Conservation (phyloP, 306 rosid genomes). For the Vigna trinervia region DNA sequence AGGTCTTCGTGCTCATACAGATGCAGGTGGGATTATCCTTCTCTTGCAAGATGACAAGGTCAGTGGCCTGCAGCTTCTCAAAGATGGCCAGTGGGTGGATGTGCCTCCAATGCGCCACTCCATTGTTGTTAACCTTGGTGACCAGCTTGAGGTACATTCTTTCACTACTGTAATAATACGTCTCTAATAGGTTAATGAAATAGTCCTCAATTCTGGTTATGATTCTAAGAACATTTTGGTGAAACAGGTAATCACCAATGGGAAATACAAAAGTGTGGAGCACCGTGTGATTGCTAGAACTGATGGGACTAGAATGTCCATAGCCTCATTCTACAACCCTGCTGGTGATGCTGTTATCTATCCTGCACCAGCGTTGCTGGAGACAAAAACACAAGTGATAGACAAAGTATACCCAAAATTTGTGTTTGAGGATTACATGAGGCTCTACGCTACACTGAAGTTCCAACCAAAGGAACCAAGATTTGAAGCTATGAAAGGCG, state of each 20-base stretch:
- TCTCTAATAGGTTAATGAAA: background rate
- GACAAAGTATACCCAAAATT: conserved; percentile 13
- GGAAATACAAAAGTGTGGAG: conserved; percentile 18
- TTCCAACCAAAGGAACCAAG: conserved; percentile 23
- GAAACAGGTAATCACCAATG: conserved; percentile 12
- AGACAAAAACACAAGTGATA: background rate
- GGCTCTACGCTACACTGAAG: conserved; percentile 18
- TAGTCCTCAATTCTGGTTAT: background rate
- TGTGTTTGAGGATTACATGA: conserved; percentile 19
- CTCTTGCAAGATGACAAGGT: conserved; percentile 22
- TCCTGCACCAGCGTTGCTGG: conserved; percentile 20
- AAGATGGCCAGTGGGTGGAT: conserved; percentile 7
- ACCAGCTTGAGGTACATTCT: conserved; percentile 18
- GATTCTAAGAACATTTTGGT: background rate
- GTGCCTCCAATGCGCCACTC: conserved; percentile 19
- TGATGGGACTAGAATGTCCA: conserved; percentile 14
- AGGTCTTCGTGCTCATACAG: conserved; percentile 10
- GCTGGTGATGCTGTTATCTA: conserved; percentile 19
- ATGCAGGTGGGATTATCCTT: conserved; percentile 16
- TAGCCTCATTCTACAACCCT: conserved; percentile 29
- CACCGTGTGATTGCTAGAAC: background rate
- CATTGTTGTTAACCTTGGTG: conserved; percentile 18
- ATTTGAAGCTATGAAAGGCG: background rate
- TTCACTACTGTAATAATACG: background rate
- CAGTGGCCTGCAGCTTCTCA: conserved; percentile 14